phyloP scores from a whole-genome alignment of 1,284 basidiomycete genomes.

The Leccinum ponderosum region DNA sequence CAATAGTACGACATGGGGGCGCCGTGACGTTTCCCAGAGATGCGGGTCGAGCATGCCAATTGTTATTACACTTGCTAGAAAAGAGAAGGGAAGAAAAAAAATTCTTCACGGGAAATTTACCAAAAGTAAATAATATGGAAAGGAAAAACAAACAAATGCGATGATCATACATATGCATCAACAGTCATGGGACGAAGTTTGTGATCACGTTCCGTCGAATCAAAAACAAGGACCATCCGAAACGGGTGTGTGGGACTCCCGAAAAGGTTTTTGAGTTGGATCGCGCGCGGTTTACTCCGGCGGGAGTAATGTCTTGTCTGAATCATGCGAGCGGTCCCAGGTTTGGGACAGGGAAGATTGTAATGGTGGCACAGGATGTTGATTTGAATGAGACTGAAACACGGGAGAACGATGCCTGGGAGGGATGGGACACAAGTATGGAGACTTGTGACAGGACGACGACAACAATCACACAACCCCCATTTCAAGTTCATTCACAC shows the following conservation, averaged over 20 bases:
- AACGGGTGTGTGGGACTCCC: constrained; percentile 7
- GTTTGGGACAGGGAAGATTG: constrained; percentile 6
- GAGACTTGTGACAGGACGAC: constrained; percentile 6
- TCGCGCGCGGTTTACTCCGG: constrained; percentile 8
- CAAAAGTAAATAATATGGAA: constrained; percentile 14
- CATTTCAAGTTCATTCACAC: not conserved
- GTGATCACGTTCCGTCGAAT: constrained; percentile 5
- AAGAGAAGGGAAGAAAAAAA: constrained; percentile 5
- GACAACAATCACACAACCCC: constrained; percentile 13
- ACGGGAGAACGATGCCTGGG: constrained; percentile 15
- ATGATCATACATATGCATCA: not conserved
- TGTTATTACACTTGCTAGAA: not conserved
- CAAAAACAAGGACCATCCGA: constrained; percentile 8
- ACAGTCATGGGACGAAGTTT: constrained; percentile 1
- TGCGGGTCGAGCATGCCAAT: constrained; percentile 13
- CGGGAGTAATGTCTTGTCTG: constrained; percentile 14
- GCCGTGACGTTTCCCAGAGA: constrained; percentile 28
- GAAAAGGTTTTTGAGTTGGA: not conserved
- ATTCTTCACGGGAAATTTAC: constrained; percentile 18
- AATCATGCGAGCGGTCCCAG: constrained; percentile 12
- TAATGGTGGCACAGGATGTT: constrained; percentile 4
- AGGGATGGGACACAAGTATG: constrained; percentile 19
- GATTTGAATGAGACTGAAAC: constrained; percentile 20
- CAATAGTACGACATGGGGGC: constrained; percentile 27
- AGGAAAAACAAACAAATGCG: constrained; percentile 16